These are phyloP conservation scores for Ganoderma meredithae DNA, from an alignment of 1,284 basidiomycete genomes.

Conservation along the genomic window DNA sequence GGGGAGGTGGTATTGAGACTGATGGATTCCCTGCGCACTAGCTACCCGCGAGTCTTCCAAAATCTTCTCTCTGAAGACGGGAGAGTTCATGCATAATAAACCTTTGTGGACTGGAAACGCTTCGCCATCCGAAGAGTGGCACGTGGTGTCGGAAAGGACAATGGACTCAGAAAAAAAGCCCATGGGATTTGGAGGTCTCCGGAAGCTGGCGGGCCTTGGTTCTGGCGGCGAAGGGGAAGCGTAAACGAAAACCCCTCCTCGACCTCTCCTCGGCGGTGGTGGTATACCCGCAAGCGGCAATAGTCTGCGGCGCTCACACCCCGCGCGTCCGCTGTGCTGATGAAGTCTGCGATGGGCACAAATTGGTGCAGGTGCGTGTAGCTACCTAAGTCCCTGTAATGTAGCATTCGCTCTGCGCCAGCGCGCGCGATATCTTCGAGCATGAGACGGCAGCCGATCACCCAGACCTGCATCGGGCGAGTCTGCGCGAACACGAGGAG, in stretches of 20 bases:
- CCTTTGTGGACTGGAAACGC: slow-evolving; percentile 54
- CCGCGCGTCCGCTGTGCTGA: slow-evolving; percentile 13
- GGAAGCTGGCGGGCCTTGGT: background rate
- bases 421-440: slow-evolving; percentile 24
- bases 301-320: slow-evolving; percentile 30
- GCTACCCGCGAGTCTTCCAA: background rate
- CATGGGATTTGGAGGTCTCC: background rate
- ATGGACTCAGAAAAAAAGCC: slow-evolving; percentile 12
- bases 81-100: slow-evolving; percentile 52
- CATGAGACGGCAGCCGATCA: slow-evolving; percentile 24
- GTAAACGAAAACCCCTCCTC: slow-evolving; percentile 13
- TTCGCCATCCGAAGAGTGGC: slow-evolving; percentile 55
- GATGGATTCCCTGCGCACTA: background rate
- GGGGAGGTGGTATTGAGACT: background rate
- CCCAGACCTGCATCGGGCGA: slow-evolving; percentile 27
- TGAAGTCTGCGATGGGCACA: slow-evolving; percentile 14
- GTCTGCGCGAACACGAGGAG: slow-evolving; percentile 18
- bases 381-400: slow-evolving; percentile 13
- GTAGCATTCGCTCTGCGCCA: slow-evolving; percentile 10
- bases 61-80: slow-evolving; percentile 31
- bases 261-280: slow-evolving; percentile 13
- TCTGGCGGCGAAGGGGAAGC: background rate
- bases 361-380: slow-evolving; percentile 16
- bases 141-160: slow-evolving; percentile 45
- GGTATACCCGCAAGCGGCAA: slow-evolving; percentile 25